Evolutionary conservation across 352 stramenopile species (phyloP), one percentile per base, ranked within the genome.

Genomic region (Pythium pyrilobum): DNA sequence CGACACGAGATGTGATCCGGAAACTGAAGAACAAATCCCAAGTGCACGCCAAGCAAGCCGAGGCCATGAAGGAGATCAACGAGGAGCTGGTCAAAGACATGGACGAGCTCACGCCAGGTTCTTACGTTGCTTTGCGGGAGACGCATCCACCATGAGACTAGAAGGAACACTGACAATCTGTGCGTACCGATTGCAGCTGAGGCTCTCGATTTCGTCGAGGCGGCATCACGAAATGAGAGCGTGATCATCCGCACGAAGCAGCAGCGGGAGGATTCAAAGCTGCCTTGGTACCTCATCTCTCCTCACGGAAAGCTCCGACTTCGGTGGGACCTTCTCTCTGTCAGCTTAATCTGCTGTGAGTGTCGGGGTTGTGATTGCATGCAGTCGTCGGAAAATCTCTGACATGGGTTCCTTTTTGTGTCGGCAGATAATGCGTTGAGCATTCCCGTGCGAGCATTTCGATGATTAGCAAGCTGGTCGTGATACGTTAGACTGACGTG

Each of bases 171-270:
- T n/a, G n/a, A n/a, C n/a, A n/a, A n/a, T n/a, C n/a, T n/a, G n/a
- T n/a, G n/a, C n/a, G n/a, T n/a, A n/a, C n/a, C n/a, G n/a, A n/a
- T n/a, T 42, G 47, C 24, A 89, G 79, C 75, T 4, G 78, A 92
- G 69, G 79, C 82, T 0, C 62, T 89, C 29, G 69, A 87, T 49
- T 89, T 92, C 68, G 82, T 89, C 20, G 77, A 90, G 60, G 72
- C 72, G 2, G 79, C 76, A 12, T 85, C 77, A 12, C 81, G 80
- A 50, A 81, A 95, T 16, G 84, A 85, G 34, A 81, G 87, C 44
- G 86, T 94, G 44, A 92, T 96, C 44, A 96, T 94, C 56, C 85
- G 92, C 53, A 85, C 85, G 46, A 79, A 86, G 37, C 71, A 89
- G 40, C 79, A 85, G 20, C 84, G 94, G 48, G 81, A 95, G 40